Evolutionary conservation across 257 asterid species (phyloP), one percentile per base, ranked within the genome.

Genomic region (Asclepias syriaca): DNA sequence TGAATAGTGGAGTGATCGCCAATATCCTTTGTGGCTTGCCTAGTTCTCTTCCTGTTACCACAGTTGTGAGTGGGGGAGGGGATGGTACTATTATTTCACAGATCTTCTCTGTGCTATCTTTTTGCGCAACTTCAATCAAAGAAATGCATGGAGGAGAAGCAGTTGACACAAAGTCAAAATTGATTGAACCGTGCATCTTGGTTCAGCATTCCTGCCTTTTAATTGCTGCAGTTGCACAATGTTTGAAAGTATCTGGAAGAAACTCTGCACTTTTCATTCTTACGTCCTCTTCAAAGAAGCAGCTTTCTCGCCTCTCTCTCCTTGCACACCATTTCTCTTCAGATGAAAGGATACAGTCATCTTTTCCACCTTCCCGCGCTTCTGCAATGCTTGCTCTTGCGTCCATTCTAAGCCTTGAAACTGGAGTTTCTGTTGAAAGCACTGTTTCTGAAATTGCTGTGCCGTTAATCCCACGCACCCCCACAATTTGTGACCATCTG

Each of bases 301-400:
- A 95, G 84, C 78, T 79, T 69, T 78, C 92, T 65, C 92, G 97
- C 39, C 88, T 95, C 60, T 87, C 98, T 57, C 77, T 86, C 80
- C 92, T 95, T 68, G 98, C 98, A 51, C 90, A 85, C 80, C 92
- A 88, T 84, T 87, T 90, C 72, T 85, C 97, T 70, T 84, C 90
- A 19, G 96, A 92, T 60, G 99, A 88, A 80, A 83, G 89, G 80
- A 79, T 80, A 77, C 93, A 87, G 71, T 77, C 90, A 71, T 77
- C 93, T 58, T 80, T 87, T 71, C 91, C 88, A 64, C 93, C 96
- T 78, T 86, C 88, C 75, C 85, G 93, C 85, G 88, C 97, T 66
- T 90, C 97, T 64, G 90, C 98, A 51, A 92, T 92, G 98, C 87
- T 95, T 63, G 99, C 99, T 81, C 86, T 95, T 75, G 89, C 98